phyloP scores from a whole-genome alignment of 2,329 filamentous ascomycete genomes.

The Ophioceras dolichostomum region DNA sequence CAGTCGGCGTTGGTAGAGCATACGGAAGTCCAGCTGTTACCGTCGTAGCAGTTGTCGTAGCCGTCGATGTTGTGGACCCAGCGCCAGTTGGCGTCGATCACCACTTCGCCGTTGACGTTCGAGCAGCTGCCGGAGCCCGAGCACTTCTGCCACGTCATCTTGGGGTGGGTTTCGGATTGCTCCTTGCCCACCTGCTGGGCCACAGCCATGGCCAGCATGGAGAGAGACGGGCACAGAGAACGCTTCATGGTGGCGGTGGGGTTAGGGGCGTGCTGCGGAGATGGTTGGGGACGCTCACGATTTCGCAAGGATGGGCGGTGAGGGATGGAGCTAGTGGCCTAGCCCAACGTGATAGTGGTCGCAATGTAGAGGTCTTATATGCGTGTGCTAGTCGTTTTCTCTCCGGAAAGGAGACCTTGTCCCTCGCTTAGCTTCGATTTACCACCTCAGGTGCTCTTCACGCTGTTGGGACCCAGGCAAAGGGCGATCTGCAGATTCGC shows the following conservation, averaged over 20 bases:
- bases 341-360: too few relatives aligned
- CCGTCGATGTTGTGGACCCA: constrained; percentile 37
- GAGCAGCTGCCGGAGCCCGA: constrained; percentile 32
- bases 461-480: too few relatives aligned
- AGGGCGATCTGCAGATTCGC: too few relatives aligned
- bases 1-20: constrained; percentile 23
- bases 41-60: constrained; percentile 37
- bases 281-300: too few relatives aligned
- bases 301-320: too few relatives aligned
- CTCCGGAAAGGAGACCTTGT: too few relatives aligned
- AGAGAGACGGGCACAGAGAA: constrained; percentile 19
- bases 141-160: constrained; percentile 39
- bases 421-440: too few relatives aligned
- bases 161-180: constrained; percentile 34
- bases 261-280: too few relatives aligned
- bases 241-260: constrained; percentile 3
- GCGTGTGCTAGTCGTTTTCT: too few relatives aligned
- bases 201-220: constrained; percentile 27
- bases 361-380: too few relatives aligned
- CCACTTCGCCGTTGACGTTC: constrained; percentile 31
- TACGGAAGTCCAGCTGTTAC: constrained; percentile 26
- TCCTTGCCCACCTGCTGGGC: constrained; percentile 35
- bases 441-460: too few relatives aligned
- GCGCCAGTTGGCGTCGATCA: constrained; percentile 45
- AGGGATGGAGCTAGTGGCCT: too few relatives aligned